These are phyloP conservation scores for Trichoderma sp. DNA, from an alignment of 2,329 filamentous ascomycete species.

Conservation along the genomic window DNA sequence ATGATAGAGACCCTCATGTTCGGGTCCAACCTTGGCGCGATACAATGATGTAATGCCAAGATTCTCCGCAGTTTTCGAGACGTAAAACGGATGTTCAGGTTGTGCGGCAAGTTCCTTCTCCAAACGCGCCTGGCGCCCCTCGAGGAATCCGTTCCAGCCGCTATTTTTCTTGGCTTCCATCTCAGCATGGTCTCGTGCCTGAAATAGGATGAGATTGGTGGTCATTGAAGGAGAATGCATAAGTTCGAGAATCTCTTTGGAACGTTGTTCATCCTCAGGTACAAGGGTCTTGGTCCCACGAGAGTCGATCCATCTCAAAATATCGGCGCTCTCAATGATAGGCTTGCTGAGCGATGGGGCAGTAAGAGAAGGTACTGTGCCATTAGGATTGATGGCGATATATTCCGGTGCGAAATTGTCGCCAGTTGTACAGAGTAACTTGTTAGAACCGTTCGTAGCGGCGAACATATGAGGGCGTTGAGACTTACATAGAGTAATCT, in stretches of 20 bases:
- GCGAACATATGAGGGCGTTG: not conserved
- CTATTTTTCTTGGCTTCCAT: slow-evolving; percentile 3
- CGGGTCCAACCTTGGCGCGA: not conserved
- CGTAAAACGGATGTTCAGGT: slow-evolving; percentile 26
- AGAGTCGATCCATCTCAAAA: slow-evolving; percentile 25
- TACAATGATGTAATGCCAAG: slow-evolving; percentile 14
- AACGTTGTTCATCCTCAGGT: not conserved
- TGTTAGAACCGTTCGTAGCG: not conserved
- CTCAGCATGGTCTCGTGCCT: slow-evolving; percentile 22
- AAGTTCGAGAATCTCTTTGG: slow-evolving; percentile 24
- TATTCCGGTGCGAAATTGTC: slow-evolving; percentile 27
- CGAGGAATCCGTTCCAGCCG: not conserved
- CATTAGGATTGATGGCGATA: slow-evolving; percentile 25
- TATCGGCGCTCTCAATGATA: slow-evolving; percentile 25
- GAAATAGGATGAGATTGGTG: slow-evolving; percentile 26
- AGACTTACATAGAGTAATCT: not conserved
- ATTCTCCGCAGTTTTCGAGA: slow-evolving; percentile 24
- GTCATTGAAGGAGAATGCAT: slow-evolving; percentile 22
- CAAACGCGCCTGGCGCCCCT: slow-evolving; percentile 24
- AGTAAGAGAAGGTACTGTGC: slow-evolving; percentile 25
- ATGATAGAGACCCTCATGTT: slow-evolving; percentile 20
- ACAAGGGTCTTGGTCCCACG: not conserved
- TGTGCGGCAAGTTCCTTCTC: slow-evolving; percentile 22
- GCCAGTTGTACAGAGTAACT: not conserved
- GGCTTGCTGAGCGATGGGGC: slow-evolving; percentile 24